These are phyloP conservation scores for Dothideomycetidae sp. DNA, from an alignment of 2,329 filamentous ascomycete genomes.

Conservation along the genomic window DNA sequence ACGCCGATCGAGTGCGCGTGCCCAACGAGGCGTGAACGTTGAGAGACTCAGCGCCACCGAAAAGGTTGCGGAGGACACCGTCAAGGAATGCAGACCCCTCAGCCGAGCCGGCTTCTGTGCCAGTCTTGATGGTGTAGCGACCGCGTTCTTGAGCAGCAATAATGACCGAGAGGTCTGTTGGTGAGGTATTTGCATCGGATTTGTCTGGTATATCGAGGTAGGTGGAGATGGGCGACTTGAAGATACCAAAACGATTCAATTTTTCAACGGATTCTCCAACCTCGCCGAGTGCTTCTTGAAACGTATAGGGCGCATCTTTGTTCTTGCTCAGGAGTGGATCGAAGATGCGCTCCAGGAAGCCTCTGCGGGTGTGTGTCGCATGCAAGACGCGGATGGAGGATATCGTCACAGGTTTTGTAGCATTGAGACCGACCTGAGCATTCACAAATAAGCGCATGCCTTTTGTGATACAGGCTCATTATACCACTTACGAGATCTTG, in stretches of 20 bases:
- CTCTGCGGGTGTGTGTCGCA: slow-evolving; percentile 65
- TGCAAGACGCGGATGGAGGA: slow-evolving; percentile 73
- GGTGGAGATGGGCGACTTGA: slow-evolving; percentile 67
- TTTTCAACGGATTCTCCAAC: slow-evolving; percentile 57
- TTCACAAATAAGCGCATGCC: no score
- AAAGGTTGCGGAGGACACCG: slow-evolving; percentile 74
- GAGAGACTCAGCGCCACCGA: slow-evolving; percentile 84
- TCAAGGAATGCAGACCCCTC: slow-evolving; percentile 91
- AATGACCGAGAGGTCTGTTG: slow-evolving; percentile 68
- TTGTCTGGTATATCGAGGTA: slow-evolving; percentile 65
- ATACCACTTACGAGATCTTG: slow-evolving; percentile 47
- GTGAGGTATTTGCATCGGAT: slow-evolving; percentile 52
- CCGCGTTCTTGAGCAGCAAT: slow-evolving; percentile 67
- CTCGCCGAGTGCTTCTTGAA: slow-evolving; percentile 63
- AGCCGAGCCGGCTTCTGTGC: slow-evolving; percentile 83
- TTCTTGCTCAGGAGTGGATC: slow-evolving; percentile 59
- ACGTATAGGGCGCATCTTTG: slow-evolving; percentile 53
- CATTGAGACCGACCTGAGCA: slow-evolving; percentile 60
- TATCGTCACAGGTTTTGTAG: slow-evolving; percentile 74
- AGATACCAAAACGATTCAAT: slow-evolving; percentile 73
- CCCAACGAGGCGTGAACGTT: slow-evolving; percentile 78
- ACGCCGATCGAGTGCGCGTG: slow-evolving; percentile 80
- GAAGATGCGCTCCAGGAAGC: slow-evolving; percentile 72
- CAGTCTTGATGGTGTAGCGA: slow-evolving; percentile 77
- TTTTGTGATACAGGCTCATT: slow-evolving; percentile 17